Evolutionary conservation across 176 grass and related monocot genomes (phyloP).

Genomic region (Alopecurus myosuroides): DNA sequence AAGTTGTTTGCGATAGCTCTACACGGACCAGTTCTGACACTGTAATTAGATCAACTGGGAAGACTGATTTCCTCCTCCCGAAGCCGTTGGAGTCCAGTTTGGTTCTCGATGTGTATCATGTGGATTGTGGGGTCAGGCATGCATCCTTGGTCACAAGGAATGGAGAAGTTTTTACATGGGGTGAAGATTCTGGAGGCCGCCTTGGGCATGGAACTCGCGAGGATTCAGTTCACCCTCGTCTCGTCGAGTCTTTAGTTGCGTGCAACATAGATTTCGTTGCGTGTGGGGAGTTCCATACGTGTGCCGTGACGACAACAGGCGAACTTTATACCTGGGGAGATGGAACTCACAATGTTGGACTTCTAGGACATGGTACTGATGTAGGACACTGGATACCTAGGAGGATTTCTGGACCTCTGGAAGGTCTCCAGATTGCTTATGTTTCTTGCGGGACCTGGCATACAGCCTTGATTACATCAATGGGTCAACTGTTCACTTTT

Average conservation of each 20-base stretch:
- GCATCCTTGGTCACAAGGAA: conserved; percentile 73
- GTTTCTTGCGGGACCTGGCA: conserved; percentile 95
- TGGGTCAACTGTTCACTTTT: conserved; percentile 87
- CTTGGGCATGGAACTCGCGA: conserved; percentile 76
- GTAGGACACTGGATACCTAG: conserved; percentile 94
- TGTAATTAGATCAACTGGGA: conserved; percentile 35
- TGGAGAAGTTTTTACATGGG: conserved; percentile 96
- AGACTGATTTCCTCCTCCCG: conserved; percentile 65
- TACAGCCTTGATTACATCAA: conserved; percentile 83
- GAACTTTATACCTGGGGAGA: conserved; percentile 97
- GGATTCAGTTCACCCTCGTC: conserved; percentile 57
- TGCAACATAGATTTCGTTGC: conserved; percentile 72
- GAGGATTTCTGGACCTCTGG: conserved; percentile 75
- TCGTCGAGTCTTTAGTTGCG: conserved; percentile 64
- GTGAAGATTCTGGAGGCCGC: conserved; percentile 88
- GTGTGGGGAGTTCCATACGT: conserved; percentile 95
- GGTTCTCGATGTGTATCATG: conserved; percentile 81
- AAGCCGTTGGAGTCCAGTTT: conserved; percentile 81
- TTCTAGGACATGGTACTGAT: conserved; percentile 90
- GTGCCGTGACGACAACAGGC: conserved; percentile 64
- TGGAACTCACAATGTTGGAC: conserved; percentile 72
- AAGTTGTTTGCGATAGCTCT: conserved; percentile 63
- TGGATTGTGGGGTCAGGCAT: conserved; percentile 87
- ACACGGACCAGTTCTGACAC: conserved; percentile 38
- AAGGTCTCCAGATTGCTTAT: conserved; percentile 71